Evolutionary conservation across 2,329 filamentous ascomycete genomes (phyloP).

Genomic region (Arthrobotrys iridis): DNA sequence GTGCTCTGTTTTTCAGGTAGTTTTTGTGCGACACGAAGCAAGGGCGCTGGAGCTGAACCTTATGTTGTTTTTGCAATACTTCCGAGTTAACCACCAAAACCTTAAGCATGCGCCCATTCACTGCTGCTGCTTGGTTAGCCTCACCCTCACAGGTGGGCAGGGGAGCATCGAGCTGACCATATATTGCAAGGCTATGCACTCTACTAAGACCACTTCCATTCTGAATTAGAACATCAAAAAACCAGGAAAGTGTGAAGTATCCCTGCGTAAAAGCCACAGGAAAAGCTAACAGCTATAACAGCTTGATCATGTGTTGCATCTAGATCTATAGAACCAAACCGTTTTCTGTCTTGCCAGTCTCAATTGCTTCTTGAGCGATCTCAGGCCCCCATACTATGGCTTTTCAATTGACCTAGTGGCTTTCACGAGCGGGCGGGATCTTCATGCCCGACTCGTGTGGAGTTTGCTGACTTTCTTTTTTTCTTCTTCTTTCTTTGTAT

Average conservation of each 20-base stretch:
- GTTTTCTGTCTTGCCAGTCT: conserved; percentile 22
- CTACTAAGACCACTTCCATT: neutral
- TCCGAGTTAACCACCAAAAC: neutral
- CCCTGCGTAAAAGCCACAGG: conserved; percentile 9
- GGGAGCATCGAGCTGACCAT: conserved; percentile 6
- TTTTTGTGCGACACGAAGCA: conserved; percentile 34
- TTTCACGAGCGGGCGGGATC: conserved; percentile 10
- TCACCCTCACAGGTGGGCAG: conserved; percentile 44
- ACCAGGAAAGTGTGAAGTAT: neutral
- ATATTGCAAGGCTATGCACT: neutral
- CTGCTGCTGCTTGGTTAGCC: conserved; percentile 19
- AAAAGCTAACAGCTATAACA: conserved; percentile 26
- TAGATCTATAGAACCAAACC: conserved; percentile 26
- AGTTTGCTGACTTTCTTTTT: neutral
- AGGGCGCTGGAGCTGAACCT: conserved; percentile 13
- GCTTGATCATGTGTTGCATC: conserved; percentile 28
- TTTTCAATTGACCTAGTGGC: too few relatives aligned
- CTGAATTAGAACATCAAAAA: neutral
- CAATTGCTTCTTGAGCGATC: too few relatives aligned
- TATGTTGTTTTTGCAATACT: neutral
- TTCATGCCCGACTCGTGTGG: neutral
- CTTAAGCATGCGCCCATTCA: neutral
- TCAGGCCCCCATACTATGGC: too few relatives aligned
- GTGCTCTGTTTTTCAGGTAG: neutral
- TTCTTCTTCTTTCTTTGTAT: conserved; percentile 12